Conservation (phyloP, 352 stramenopile species). For the Phytophthora meadii region DNA sequence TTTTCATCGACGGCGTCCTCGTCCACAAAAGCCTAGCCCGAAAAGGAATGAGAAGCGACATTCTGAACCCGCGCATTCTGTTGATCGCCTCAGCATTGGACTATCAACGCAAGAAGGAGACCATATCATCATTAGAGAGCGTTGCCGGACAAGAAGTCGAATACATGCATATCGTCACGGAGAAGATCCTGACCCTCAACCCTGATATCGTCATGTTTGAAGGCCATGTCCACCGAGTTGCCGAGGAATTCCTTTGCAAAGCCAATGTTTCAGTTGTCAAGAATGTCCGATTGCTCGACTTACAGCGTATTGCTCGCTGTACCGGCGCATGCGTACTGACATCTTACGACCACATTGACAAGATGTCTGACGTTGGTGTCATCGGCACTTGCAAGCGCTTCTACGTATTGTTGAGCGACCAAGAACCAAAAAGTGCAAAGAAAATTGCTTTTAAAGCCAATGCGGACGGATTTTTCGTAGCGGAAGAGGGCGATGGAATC, state of each 20-base stretch:
- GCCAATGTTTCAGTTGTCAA: conserved; percentile 85
- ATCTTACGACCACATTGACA: conserved; percentile 90
- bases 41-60: conserved; percentile 85
- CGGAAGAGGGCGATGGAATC: conserved; percentile 19
- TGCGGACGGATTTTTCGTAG: conserved; percentile 26
- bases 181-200: conserved; percentile 87
- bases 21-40: conserved; percentile 84
- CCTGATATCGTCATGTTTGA: conserved; percentile 89
- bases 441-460: conserved; percentile 53
- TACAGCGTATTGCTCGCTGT: conserved; percentile 81
- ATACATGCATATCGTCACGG: conserved; percentile 91
- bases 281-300: conserved; percentile 80
- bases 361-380: conserved; percentile 79
- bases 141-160: conserved; percentile 87
- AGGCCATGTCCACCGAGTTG: conserved; percentile 84
- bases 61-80: conserved; percentile 83
- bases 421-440: conserved; percentile 76
- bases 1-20: conserved; percentile 91
- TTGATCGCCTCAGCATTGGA: conserved; percentile 84
- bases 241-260: conserved; percentile 83
- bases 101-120: conserved; percentile 87
- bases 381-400: conserved; percentile 86
- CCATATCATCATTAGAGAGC: conserved; percentile 82
- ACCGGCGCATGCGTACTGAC: conserved; percentile 81
- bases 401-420: conserved; percentile 84